These are phyloP conservation scores for Suillus brevipes DNA, from an alignment of 768 basidiomycete species.

Conservation along the genomic window DNA sequence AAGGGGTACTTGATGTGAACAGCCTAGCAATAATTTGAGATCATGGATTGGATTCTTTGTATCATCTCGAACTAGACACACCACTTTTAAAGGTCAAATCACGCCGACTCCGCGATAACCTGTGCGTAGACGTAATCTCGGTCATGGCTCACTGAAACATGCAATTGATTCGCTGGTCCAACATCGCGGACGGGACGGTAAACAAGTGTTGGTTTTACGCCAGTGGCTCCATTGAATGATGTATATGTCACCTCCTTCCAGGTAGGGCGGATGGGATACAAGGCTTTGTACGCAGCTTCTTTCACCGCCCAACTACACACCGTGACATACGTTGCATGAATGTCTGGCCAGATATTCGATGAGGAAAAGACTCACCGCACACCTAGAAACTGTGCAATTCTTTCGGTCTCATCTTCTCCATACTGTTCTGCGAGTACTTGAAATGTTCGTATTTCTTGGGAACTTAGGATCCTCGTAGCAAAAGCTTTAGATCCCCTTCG, in stretches of 20 bases:
- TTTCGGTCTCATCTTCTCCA: conserved; percentile 15
- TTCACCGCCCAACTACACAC: conserved; percentile 73
- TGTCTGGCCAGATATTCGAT: neutral
- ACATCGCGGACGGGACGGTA: conserved; percentile 15
- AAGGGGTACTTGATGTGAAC: conserved; percentile 20
- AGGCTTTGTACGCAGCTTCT: conserved; percentile 85
- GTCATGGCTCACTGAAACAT: conserved; percentile 81
- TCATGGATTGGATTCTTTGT: neutral
- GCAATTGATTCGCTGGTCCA: conserved; percentile 34
- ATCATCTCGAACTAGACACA: conserved; percentile 7
- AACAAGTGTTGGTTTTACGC: conserved; percentile 45
- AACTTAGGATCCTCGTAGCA: conserved; percentile 64
- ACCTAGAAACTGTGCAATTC: conserved; percentile 54
- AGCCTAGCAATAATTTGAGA: conserved; percentile 9
- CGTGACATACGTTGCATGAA: neutral
- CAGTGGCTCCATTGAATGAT: conserved; percentile 31
- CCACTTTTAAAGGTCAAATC: neutral
- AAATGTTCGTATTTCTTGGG: conserved; percentile 41
- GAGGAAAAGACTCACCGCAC: conserved; percentile 56
- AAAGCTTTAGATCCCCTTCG: conserved; percentile 49
- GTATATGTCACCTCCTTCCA: conserved; percentile 75
- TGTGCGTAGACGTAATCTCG: conserved; percentile 73
- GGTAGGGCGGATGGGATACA: conserved; percentile 65
- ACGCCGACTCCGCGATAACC: conserved; percentile 55
- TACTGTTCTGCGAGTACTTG: conserved; percentile 3